Evolutionary conservation across 345 rosid species (phyloP).

Genomic region (Sapria himalayana): DNA sequence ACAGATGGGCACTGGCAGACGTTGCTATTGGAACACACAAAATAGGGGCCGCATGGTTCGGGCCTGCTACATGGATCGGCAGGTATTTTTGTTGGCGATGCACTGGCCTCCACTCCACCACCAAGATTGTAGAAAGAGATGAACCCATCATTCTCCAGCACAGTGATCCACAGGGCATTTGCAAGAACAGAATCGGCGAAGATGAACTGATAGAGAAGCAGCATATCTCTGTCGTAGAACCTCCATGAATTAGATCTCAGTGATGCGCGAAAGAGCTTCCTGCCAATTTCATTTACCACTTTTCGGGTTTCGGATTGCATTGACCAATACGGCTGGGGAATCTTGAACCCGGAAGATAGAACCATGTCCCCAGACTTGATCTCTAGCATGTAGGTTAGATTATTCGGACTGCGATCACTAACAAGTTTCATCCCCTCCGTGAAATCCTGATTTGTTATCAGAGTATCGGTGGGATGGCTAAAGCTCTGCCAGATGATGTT

Average conservation of each 20-base stretch:
- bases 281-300: conserved; percentile 24
- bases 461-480: conserved; percentile 58
- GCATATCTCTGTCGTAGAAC: conserved; percentile 34
- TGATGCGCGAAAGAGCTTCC: conserved; percentile 23
- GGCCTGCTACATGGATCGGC: conserved; percentile 44
- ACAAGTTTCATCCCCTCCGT: conserved; percentile 49
- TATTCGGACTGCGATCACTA: conserved; percentile 24
- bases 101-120: conserved; percentile 5
- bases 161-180: conserved; percentile 56
- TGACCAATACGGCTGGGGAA: conserved; percentile 77
- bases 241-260: conserved; percentile 52
- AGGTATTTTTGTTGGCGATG: conserved; percentile 41
- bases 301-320: conserved; percentile 23
- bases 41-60: conserved; percentile 40
- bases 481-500: conserved; percentile 64
- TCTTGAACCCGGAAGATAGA: conserved; percentile 33
- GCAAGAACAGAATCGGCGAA: conserved; percentile 15
- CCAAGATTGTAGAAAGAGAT: conserved; percentile 39
- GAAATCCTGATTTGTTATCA: conserved; percentile 44
- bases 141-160: conserved; percentile 40
- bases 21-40: conserved; percentile 27
- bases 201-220: conserved; percentile 33
- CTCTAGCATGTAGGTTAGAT: conserved; percentile 48
- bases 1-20: conserved; percentile 43
- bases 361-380: conserved; percentile 60